Evolutionary conservation across 768 basidiomycete species (phyloP), one percentile per base, ranked within the genome.

Genomic region (Cystofilobasidium bisporidii): DNA sequence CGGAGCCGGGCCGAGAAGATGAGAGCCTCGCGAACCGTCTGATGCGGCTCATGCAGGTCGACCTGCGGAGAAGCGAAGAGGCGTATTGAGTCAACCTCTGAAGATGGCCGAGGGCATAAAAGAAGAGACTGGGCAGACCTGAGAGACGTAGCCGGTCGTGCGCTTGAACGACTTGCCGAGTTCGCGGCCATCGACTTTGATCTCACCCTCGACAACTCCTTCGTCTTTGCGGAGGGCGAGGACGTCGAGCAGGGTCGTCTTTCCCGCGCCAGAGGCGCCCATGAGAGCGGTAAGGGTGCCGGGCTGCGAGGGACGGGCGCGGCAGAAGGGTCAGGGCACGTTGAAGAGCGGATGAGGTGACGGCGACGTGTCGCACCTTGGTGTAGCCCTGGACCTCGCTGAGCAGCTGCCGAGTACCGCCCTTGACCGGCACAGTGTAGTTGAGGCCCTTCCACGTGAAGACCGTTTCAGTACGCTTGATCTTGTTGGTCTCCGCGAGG

Each of bases 391-490:
- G 76, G 47, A 81, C 75, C n/a, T 77, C 66, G 59, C 72, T 73
- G 18, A 79, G 70, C 12, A 79, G 73, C 65, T 76, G 74, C 24
- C 74, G 70, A 12, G 74, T 66, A 20, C 77, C 77, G 43, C 77
- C 77, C 48, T 58, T 59, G 63, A 79, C 75, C 24, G 76, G 76
- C 30, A 79, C 75, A 38, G 81, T 81, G 74, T 91, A 93, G 65
- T 80, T 78, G 58, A 90, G 70, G 69, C 84, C 60, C 32, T 85
- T 81, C 88, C 89, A 96, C 0, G 91, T 88, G 77, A 96, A 92
- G 8, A 85, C 81, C 71, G 79, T 75, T 22, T 74, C 73, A 14
- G 75, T 72, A 40, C 77, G 76, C 69, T 77, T 72, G 40, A 80
- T 28, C 59, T 38, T 60, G 65, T 77, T 69, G 64, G 77, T 75